phyloP scores from a whole-genome alignment of 2,329 filamentous ascomycete genomes.

The Phyllosticta citriasiana region DNA sequence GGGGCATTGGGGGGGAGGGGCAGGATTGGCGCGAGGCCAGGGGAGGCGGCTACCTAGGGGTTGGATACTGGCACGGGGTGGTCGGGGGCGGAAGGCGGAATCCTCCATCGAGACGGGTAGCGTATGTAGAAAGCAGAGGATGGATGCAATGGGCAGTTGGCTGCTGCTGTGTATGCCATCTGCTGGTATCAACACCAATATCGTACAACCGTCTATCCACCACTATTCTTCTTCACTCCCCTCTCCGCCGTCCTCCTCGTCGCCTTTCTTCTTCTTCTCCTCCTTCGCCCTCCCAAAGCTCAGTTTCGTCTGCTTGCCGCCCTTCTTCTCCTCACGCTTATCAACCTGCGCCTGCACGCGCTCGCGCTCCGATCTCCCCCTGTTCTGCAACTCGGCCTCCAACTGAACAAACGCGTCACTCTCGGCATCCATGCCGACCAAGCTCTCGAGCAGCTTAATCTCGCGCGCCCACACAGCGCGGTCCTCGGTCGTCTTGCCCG shows the following conservation, averaged over 20 bases:
- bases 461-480: conserved; percentile 81
- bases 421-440: conserved; percentile 75
- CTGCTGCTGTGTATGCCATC: too few relatives aligned
- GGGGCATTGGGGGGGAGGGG: too few relatives aligned
- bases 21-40: too few relatives aligned
- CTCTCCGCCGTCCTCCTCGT: conserved; percentile 11
- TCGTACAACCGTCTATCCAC: background rate
- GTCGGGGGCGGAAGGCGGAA: too few relatives aligned
- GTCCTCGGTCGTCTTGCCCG: conserved; percentile 56
- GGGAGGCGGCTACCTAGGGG: too few relatives aligned
- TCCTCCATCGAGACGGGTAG: too few relatives aligned
- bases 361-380: conserved; percentile 60
- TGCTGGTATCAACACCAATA: background rate
- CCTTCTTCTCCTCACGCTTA: conserved; percentile 55
- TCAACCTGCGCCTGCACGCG: conserved; percentile 73
- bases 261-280: conserved; percentile 25
- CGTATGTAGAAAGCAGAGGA: too few relatives aligned
- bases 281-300: conserved; percentile 25
- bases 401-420: conserved; percentile 59
- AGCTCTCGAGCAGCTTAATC: conserved; percentile 84
- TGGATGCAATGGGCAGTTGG: too few relatives aligned
- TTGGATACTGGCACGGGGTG: too few relatives aligned
- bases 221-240: conserved; percentile 15
- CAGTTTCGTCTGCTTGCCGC: conserved; percentile 31
- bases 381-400: conserved; percentile 54